phyloP scores from a whole-genome alignment of 495 filamentous ascomycete genomes.

The Arthonia radiata region DNA sequence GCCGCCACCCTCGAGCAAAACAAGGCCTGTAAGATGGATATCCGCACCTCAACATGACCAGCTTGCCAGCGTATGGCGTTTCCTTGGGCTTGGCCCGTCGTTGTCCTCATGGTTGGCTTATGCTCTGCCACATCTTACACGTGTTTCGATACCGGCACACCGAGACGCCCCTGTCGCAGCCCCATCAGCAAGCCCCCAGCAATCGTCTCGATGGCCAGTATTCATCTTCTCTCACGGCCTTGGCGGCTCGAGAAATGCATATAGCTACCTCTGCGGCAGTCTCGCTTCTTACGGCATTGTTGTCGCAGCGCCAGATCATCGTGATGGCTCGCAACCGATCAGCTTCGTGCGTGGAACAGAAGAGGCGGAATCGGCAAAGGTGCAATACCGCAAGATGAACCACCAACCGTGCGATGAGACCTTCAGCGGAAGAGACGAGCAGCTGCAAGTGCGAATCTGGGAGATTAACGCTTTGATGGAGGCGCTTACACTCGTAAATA shows the following conservation, averaged over 20 bases:
- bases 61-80: conserved; percentile 41
- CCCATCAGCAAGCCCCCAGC: conserved; percentile 12
- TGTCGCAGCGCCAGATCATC: conserved; percentile 51
- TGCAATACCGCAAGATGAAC: conserved; percentile 22
- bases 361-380: conserved; percentile 7
- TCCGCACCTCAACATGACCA: conserved; percentile 45
- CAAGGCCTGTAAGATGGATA: conserved; percentile 35
- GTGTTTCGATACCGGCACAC: conserved; percentile 32
- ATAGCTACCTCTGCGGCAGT: conserved; percentile 44
- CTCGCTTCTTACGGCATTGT: conserved; percentile 51
- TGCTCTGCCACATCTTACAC: conserved; percentile 29
- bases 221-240: conserved; percentile 64
- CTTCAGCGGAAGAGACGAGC: conserved; percentile 31
- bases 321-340: conserved; percentile 46
- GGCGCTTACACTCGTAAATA: no score
- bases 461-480: conserved; percentile 40
- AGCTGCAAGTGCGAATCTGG: conserved; percentile 47
- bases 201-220: conserved; percentile 35
- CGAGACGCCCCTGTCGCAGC: conserved; percentile 22
- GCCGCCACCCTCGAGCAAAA: conserved; percentile 12
- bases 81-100: conserved; percentile 7
- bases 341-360: conserved; percentile 25
- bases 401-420: conserved; percentile 31
- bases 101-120: background rate
- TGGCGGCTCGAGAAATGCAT: conserved; percentile 47